Evolutionary conservation across 495 filamentous ascomycete species (phyloP).

Genomic region (Aspergillus kassunensis): DNA sequence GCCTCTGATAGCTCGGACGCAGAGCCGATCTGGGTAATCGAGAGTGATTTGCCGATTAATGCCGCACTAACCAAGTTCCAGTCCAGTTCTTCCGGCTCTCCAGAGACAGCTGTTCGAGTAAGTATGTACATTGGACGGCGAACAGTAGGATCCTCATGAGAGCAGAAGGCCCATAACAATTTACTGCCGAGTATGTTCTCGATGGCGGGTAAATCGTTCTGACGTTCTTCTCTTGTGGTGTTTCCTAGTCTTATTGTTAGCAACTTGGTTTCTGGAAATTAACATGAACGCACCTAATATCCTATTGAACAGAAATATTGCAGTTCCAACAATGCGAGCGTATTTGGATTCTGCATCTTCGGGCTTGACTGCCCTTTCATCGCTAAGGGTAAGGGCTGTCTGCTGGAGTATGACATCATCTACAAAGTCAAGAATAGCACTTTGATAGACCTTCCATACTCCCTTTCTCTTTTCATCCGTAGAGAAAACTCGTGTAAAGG

Average conservation of each 20-base stretch:
- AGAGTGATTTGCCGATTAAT: constrained; percentile 66
- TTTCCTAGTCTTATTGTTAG: constrained; percentile 28
- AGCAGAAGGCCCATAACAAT: constrained; percentile 72
- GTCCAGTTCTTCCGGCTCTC: constrained; percentile 55
- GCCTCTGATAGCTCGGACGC: constrained; percentile 62
- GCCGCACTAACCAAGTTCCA: constrained; percentile 59
- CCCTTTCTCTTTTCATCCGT: constrained; percentile 71
- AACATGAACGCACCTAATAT: constrained; percentile 37
- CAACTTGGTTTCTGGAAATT: neutral
- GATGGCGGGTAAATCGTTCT: constrained; percentile 44
- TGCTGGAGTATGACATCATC: constrained; percentile 71
- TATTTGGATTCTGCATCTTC: constrained; percentile 87
- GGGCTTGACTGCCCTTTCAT: constrained; percentile 73
- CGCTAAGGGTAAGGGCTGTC: constrained; percentile 75
- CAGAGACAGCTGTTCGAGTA: constrained; percentile 54
- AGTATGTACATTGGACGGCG: constrained; percentile 68
- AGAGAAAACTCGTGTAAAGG: constrained; percentile 66
- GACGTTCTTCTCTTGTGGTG: constrained; percentile 45
- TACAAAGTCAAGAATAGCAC: constrained; percentile 73
- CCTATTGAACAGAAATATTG: constrained; percentile 41
- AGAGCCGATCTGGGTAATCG: constrained; percentile 66
- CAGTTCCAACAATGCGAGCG: constrained; percentile 67
- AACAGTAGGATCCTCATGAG: constrained; percentile 63
- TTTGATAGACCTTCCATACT: constrained; percentile 74
- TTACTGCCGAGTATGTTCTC: constrained; percentile 58